phyloP scores from a whole-genome alignment of 768 basidiomycete genomes.

The Psilocybe cubensis region DNA sequence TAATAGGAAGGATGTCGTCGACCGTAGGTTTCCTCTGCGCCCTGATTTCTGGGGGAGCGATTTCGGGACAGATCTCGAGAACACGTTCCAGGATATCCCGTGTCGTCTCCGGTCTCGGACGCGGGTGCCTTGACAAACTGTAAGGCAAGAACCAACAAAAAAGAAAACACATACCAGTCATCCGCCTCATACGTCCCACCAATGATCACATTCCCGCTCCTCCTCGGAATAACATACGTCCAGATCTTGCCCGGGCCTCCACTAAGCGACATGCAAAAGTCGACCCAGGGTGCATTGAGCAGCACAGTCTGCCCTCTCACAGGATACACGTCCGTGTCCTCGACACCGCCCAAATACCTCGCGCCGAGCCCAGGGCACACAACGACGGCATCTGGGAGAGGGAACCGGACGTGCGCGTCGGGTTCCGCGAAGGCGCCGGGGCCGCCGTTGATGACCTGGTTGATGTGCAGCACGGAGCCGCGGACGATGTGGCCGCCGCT shows the following conservation, averaged over 20 bases:
- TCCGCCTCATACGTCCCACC: constrained; percentile 61
- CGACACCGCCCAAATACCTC: constrained; percentile 70
- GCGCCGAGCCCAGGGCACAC: constrained; percentile 76
- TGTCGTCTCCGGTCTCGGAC: constrained; percentile 60
- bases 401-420: constrained; percentile 15
- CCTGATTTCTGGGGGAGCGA: constrained; percentile 50
- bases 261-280: constrained; percentile 51
- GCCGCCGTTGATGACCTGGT: constrained; percentile 62
- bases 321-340: constrained; percentile 71
- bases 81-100: constrained; percentile 54
- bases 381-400: constrained; percentile 54
- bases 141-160: background rate
- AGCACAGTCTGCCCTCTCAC: constrained; percentile 81
- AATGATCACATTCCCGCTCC: constrained; percentile 59
- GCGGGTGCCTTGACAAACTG: constrained; percentile 44
- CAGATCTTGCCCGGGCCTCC: constrained; percentile 38
- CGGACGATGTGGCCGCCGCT: constrained; percentile 59
- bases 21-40: constrained; percentile 43
- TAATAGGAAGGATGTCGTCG: constrained; percentile 51
- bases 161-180: constrained; percentile 52
- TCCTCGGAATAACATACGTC: constrained; percentile 65
- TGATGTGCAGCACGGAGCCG: constrained; percentile 61
- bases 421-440: constrained; percentile 28
- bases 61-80: constrained; percentile 51
- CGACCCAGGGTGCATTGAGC: constrained; percentile 64